phyloP scores from a whole-genome alignment of 139 green algal species.

The Pleodorina starrii region DNA sequence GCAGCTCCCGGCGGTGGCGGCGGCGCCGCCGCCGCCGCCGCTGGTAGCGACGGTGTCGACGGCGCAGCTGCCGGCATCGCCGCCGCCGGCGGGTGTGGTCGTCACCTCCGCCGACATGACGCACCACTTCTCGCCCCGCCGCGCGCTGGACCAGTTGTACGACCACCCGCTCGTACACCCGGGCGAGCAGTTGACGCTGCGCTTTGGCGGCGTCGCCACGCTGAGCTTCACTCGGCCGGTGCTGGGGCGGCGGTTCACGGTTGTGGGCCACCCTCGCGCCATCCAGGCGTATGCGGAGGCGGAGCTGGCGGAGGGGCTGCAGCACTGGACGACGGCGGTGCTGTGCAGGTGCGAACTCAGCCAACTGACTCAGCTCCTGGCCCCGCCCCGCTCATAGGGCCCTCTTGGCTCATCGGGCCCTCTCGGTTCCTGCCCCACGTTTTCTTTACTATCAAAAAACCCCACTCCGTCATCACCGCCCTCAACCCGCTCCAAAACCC shows the following conservation, averaged over 20 bases:
- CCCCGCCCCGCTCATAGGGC: no score
- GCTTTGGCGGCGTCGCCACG: conserved; percentile 45
- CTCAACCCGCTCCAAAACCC: no score
- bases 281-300: conserved; percentile 60
- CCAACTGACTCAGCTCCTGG: no score
- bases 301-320: conserved; percentile 64
- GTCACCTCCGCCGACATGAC: conserved; percentile 22
- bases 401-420: no score
- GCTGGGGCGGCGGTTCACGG: conserved; percentile 46
- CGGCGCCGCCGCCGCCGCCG: not conserved
- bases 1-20: not conserved
- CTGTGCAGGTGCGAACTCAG: conserved; percentile 85
- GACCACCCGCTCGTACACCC: conserved; percentile 32
- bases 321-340: conserved; percentile 78
- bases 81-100: conserved; percentile 12
- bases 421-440: no score
- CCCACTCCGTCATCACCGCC: no score
- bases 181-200: conserved; percentile 38
- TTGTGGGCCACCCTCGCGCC: conserved; percentile 38
- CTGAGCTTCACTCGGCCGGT: conserved; percentile 44
- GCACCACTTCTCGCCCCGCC: conserved; percentile 45
- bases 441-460: no score
- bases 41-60: not conserved
- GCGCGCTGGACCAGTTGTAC: conserved; percentile 53
- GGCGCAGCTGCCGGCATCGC: no score